These are phyloP conservation scores for Oropetium thomaeum DNA, from an alignment of 176 grass and related monocot genomes.

Conservation along the genomic window DNA sequence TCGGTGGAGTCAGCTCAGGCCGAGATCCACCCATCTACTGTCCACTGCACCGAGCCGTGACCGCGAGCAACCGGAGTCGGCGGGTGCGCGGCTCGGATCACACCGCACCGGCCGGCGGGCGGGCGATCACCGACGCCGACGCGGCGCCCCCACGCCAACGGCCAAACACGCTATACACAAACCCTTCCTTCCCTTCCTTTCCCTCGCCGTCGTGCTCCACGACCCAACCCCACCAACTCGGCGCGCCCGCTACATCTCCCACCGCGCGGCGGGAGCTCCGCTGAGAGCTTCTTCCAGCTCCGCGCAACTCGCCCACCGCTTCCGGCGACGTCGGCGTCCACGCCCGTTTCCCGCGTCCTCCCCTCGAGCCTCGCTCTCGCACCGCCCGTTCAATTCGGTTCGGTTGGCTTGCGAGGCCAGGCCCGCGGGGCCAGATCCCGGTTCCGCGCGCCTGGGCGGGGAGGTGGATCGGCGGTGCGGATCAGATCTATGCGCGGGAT, in stretches of 20 bases:
- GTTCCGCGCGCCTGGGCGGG: neutral
- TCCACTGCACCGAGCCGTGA: neutral
- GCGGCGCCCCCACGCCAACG: slow-evolving; percentile 38
- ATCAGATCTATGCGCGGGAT: slow-evolving; percentile 64
- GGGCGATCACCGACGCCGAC: slow-evolving; percentile 40
- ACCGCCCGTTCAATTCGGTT: no score
- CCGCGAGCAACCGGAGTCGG: neutral
- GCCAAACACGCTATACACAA: slow-evolving; percentile 35
- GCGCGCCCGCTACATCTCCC: slow-evolving; percentile 30
- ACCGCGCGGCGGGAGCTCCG: slow-evolving; percentile 28
- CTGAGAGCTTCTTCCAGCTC: slow-evolving; percentile 9
- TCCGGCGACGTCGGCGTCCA: neutral
- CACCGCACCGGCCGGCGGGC: slow-evolving; percentile 29
- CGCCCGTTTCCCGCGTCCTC: neutral
- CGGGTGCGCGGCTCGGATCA: slow-evolving; percentile 9
- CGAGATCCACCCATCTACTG: slow-evolving; percentile 30
- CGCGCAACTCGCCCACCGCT: neutral
- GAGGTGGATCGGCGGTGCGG: slow-evolving; percentile 17
- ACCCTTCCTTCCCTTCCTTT: neutral
- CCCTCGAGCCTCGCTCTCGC: neutral
- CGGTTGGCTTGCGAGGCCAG: neutral
- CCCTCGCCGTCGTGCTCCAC: slow-evolving; percentile 29
- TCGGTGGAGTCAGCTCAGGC: slow-evolving; percentile 20
- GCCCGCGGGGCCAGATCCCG: slow-evolving; percentile 27
- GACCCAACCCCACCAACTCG: neutral